Evolutionary conservation across 2,329 filamentous ascomycete species (phyloP).

Genomic region (Ascochyta clinopodiicola): DNA sequence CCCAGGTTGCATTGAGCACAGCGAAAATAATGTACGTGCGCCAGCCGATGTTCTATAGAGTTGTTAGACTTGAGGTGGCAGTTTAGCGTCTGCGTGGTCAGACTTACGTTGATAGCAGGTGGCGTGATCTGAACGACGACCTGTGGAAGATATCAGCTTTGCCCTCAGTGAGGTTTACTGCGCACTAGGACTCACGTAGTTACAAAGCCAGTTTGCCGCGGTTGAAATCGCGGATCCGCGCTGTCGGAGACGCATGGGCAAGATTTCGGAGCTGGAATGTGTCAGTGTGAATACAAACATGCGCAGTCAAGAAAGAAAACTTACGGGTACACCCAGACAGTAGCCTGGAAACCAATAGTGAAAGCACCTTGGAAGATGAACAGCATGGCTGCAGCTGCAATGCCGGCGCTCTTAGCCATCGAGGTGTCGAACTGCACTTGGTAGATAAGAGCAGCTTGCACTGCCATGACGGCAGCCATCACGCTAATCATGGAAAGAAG

Average conservation of each 20-base stretch:
- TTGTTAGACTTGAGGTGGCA: too few relatives aligned
- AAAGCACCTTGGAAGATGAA: slow-evolving; percentile 28
- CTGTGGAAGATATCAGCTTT: background rate
- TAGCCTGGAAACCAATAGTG: slow-evolving; percentile 27
- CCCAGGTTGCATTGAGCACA: slow-evolving; percentile 42
- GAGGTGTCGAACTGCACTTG: slow-evolving; percentile 25
- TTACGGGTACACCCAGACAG: slow-evolving; percentile 19
- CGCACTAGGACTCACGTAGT: slow-evolving; percentile 6
- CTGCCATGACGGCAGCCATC: slow-evolving; percentile 27
- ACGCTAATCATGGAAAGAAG: slow-evolving; percentile 26
- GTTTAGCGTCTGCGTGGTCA: too few relatives aligned
- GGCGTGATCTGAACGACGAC: slow-evolving; percentile 45
- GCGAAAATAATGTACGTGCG: slow-evolving; percentile 33
- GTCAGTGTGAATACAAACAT: too few relatives aligned
- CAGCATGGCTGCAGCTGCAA: slow-evolving; percentile 24
- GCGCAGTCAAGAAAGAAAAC: too few relatives aligned
- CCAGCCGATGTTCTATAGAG: slow-evolving; percentile 36
- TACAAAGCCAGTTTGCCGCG: slow-evolving; percentile 19
- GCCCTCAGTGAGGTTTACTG: background rate
- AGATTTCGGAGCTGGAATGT: slow-evolving; percentile 6
- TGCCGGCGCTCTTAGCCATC: slow-evolving; percentile 19
- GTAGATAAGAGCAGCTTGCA: slow-evolving; percentile 26
- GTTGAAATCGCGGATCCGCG: slow-evolving; percentile 18
- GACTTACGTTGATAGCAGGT: slow-evolving; percentile 38
- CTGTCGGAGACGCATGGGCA: slow-evolving; percentile 18